Conservation (phyloP, 179 eudicot genomes). For the Corrigiola litoralis region DNA sequence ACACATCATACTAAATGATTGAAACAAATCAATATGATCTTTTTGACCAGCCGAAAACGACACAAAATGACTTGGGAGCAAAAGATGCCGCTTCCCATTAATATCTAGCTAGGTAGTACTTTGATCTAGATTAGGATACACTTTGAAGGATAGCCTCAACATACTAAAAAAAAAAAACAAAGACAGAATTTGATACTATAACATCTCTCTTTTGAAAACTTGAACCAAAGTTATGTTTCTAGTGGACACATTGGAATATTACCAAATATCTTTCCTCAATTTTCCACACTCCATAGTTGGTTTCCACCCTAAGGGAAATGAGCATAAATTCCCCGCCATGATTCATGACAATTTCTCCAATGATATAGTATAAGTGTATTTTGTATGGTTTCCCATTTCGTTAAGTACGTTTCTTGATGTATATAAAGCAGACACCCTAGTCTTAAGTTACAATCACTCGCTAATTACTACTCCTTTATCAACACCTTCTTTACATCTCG, state of each 20-base stretch:
- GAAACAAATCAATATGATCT: too few relatives aligned
- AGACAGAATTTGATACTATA: slow-evolving; percentile 34
- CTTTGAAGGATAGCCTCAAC: too few relatives aligned
- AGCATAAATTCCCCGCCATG: slow-evolving; percentile 21
- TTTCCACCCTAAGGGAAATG: slow-evolving; percentile 8
- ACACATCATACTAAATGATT: too few relatives aligned
- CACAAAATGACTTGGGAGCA: too few relatives aligned
- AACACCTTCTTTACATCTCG: not conserved
- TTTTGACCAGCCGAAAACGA: too few relatives aligned
- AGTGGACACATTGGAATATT: slow-evolving; percentile 18
- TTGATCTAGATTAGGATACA: too few relatives aligned
- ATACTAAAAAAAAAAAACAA: not conserved
- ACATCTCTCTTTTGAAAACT: slow-evolving; percentile 31
- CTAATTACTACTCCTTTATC: not conserved
- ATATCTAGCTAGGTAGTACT: too few relatives aligned
- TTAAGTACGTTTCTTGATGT: not conserved
- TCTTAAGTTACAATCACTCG: not conserved
- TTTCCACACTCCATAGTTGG: slow-evolving; percentile 24
- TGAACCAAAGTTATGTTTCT: slow-evolving; percentile 18
- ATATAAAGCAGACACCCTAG: not conserved
- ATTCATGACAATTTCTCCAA: not conserved
- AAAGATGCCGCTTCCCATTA: too few relatives aligned
- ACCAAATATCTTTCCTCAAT: slow-evolving; percentile 8
- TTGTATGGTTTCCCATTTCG: not conserved
- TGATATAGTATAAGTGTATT: slow-evolving; percentile 6